phyloP scores from a whole-genome alignment of 805 yeast genomes.

The Ogataea glucozyma region DNA sequence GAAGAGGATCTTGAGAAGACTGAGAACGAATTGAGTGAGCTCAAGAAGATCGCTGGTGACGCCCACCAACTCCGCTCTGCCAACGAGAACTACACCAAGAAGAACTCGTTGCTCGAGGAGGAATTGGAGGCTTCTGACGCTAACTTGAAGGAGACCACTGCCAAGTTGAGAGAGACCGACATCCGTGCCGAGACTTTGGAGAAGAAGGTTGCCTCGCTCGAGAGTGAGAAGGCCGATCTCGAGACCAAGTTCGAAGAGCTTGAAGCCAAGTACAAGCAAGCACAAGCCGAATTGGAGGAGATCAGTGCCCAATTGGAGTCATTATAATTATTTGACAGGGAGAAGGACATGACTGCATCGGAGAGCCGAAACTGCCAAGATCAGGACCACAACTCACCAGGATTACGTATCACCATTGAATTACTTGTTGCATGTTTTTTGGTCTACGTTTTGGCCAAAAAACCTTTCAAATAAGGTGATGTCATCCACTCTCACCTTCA shows the following conservation, averaged over 20 bases:
- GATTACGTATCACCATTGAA: slow-evolving; percentile 10
- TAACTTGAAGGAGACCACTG: slow-evolving; percentile 89
- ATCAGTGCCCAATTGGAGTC: slow-evolving; percentile 94
- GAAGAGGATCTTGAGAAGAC: slow-evolving; percentile 81
- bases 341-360: slow-evolving; percentile 1
- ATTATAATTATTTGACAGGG: slow-evolving; percentile 36
- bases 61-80: slow-evolving; percentile 84
- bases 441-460: slow-evolving; percentile 22
- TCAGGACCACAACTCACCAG: background rate
- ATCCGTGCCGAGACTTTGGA: slow-evolving; percentile 95
- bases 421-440: slow-evolving; percentile 19
- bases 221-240: slow-evolving; percentile 86
- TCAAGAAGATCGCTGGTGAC: slow-evolving; percentile 87
- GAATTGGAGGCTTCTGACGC: slow-evolving; percentile 89
- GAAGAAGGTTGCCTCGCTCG: slow-evolving; percentile 89
- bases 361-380: background rate
- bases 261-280: slow-evolving; percentile 74
- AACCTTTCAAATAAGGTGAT: slow-evolving; percentile 9
- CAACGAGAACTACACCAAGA: slow-evolving; percentile 88
- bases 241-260: slow-evolving; percentile 91
- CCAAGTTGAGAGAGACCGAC: slow-evolving; percentile 92
- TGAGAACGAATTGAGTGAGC: slow-evolving; percentile 70
- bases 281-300: slow-evolving; percentile 94
- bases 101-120: slow-evolving; percentile 84
- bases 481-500: background rate